Base-by-base conservation (phyloP, 2,329 filamentous ascomycete genomes). In the Zelopaecilomyces penicillatus region DNA sequence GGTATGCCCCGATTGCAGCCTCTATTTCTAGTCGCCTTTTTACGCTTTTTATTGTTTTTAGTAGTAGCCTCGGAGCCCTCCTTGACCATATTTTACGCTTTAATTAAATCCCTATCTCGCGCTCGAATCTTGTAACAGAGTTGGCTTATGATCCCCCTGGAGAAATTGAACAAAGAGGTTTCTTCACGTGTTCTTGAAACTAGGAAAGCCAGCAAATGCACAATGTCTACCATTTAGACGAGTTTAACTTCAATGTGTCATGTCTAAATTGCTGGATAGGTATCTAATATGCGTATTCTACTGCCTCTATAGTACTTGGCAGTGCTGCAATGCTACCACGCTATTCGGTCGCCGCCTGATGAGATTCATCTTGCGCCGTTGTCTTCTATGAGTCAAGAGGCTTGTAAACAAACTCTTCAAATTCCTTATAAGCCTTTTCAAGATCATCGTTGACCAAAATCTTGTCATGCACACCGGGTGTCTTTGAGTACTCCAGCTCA, bases 401-500 rank as follows among this genome's bases (percentile, higher is more conserved):
- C 37, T 65, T 63, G 57, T 70, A 75, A 41, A 76, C 64, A 47
- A 67, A 76, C 1, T 64, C 62, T 48, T 76, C 78, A 28, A 80
- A 62, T 57, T 77, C 65, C 57, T 66, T 65, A 63, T 75, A 78
- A 1, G 76, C 74, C 50, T 54, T 64, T 41, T 74, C 70, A 11
- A 76, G 61, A 54, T 75, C 58, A 47, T 66, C 61, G 48, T 68
- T 68, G 49, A 67, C 57, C 37, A 68, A 65, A 47, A 62, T 59
- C 43, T 57, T 57, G 54, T 67, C 63, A 45, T 65, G 63, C 0
- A 63, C 78, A 12, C 83, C 84, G 0, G 78, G 76, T 2, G 75
- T 78, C 64, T 82, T 74, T 32, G 83, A 73, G 58, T 78, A 93
- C 50, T 82, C 84, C 49, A 94, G 72, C 70, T 94, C 87, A 39